Evolutionary conservation across 306 rosid genomes (phyloP).

Genomic region (Cyclanthera cordifolia): DNA sequence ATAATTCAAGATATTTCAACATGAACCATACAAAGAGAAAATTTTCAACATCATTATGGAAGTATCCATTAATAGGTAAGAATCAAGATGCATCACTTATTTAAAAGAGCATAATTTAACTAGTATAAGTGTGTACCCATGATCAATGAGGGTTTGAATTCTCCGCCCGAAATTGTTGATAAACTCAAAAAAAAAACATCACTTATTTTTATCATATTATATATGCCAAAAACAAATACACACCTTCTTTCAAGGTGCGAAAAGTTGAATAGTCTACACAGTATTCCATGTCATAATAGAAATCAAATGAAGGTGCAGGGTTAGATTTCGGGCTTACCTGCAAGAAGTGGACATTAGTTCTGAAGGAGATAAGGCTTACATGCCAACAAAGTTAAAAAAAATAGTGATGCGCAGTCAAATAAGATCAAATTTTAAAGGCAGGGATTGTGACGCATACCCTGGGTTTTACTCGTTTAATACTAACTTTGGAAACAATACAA

Average conservation of each 20-base stretch:
- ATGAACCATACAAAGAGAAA: not conserved
- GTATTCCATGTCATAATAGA: constrained; percentile 86
- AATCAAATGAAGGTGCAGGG: constrained; percentile 39
- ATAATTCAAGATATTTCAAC: too few relatives aligned
- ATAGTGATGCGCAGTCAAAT: constrained; percentile 5
- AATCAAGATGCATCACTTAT: not conserved
- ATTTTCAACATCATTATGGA: not conserved
- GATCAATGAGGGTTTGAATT: too few relatives aligned
- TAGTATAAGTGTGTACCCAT: too few relatives aligned
- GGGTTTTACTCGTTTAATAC: constrained; percentile 41
- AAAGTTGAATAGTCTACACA: constrained; percentile 85
- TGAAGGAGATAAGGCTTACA: constrained; percentile 1
- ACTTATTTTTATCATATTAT: not conserved
- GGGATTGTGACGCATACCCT: constrained; percentile 37
- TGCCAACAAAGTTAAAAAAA: constrained; percentile 4
- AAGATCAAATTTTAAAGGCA: constrained; percentile 12
- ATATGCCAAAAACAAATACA: constrained; percentile 2
- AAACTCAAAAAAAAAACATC: not conserved
- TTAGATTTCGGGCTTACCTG: constrained; percentile 50
- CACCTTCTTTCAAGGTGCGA: constrained; percentile 44
- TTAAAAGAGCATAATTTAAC: not conserved
- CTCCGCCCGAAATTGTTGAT: too few relatives aligned
- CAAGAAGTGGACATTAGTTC: constrained; percentile 16
- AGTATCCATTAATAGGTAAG: not conserved
- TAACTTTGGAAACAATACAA: constrained; percentile 60